phyloP scores from a whole-genome alignment of 495 filamentous ascomycete species.

The Talaromyces liani region DNA sequence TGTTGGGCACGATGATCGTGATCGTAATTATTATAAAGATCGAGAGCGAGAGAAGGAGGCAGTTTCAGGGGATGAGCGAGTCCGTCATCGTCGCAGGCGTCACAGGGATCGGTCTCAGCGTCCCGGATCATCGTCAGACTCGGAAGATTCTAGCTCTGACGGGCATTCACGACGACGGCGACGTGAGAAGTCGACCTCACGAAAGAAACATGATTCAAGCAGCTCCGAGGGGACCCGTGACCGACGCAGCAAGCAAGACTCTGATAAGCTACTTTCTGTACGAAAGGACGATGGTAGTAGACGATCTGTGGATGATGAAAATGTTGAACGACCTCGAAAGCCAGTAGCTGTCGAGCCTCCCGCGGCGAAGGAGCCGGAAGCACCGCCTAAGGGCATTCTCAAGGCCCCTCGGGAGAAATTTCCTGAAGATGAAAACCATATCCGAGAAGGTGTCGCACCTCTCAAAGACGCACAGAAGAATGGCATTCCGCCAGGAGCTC shows the following conservation, averaged over 20 bases:
- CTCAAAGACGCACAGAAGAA: slow-evolving; percentile 71
- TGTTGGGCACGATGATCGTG: background rate
- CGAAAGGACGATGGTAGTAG: slow-evolving; percentile 6
- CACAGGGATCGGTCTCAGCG: slow-evolving; percentile 27
- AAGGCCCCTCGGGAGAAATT: slow-evolving; percentile 67
- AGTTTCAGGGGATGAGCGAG: slow-evolving; percentile 1
- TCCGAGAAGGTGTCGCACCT: slow-evolving; percentile 84
- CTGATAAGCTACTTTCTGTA: background rate
- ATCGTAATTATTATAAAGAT: background rate
- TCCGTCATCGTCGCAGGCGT: slow-evolving; percentile 9
- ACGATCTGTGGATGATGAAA: slow-evolving; percentile 4
- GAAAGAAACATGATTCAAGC: slow-evolving; percentile 16
- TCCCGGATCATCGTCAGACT: slow-evolving; percentile 19
- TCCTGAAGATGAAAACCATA: slow-evolving; percentile 67
- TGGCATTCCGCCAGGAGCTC: slow-evolving; percentile 66
- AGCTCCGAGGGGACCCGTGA: slow-evolving; percentile 13
- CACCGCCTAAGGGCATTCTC: slow-evolving; percentile 59
- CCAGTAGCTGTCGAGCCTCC: slow-evolving; percentile 23
- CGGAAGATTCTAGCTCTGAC: slow-evolving; percentile 27
- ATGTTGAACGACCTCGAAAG: slow-evolving; percentile 21
- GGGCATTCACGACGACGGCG: slow-evolving; percentile 32
- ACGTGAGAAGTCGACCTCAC: slow-evolving; percentile 22
- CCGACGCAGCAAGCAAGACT: slow-evolving; percentile 1
- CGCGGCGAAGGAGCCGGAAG: slow-evolving; percentile 27
- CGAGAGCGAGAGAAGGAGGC: slow-evolving; percentile 2